Percentiles rank a stretch among this genome's conserved stretches.
Evolutionary conservation across 345 rosid genomes (phyloP).

Genomic region (Angophora floribunda): DNA sequence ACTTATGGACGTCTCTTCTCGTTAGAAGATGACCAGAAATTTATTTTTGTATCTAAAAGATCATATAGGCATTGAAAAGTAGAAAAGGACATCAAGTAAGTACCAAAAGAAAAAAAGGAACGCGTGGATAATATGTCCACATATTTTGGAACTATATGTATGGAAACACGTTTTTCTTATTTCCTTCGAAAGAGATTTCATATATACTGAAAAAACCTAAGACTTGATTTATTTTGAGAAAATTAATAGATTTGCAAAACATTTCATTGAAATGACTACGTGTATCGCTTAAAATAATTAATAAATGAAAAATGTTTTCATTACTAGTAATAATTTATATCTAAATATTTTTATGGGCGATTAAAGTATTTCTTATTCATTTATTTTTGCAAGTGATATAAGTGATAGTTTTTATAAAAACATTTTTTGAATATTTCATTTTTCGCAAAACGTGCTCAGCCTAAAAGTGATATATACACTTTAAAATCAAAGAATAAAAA

Average conservation of each 20-base stretch:
- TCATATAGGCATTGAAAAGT: background rate
- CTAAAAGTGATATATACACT: background rate
- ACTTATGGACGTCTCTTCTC: background rate
- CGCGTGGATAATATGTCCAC: background rate
- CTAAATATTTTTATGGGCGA: accelerated
- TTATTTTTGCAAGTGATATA: background rate
- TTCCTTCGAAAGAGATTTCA: background rate
- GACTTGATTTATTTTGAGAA: background rate
- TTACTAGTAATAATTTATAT: too few relatives aligned
- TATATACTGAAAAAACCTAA: background rate
- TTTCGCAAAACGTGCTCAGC: too few relatives aligned
- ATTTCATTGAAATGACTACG: too few relatives aligned
- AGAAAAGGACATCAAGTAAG: background rate
- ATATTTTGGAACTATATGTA: too few relatives aligned
- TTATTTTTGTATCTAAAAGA: background rate
- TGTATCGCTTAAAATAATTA: too few relatives aligned
- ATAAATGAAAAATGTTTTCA: too few relatives aligned
- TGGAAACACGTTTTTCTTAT: background rate
- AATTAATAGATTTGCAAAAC: background rate
- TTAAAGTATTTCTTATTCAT: too few relatives aligned
- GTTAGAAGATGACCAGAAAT: background rate
- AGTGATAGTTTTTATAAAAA: too few relatives aligned
- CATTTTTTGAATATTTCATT: too few relatives aligned
- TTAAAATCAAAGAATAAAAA: background rate
- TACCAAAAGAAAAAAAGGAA: background rate